phyloP scores from a whole-genome alignment of 306 rosid species.

The Myrica gale region DNA sequence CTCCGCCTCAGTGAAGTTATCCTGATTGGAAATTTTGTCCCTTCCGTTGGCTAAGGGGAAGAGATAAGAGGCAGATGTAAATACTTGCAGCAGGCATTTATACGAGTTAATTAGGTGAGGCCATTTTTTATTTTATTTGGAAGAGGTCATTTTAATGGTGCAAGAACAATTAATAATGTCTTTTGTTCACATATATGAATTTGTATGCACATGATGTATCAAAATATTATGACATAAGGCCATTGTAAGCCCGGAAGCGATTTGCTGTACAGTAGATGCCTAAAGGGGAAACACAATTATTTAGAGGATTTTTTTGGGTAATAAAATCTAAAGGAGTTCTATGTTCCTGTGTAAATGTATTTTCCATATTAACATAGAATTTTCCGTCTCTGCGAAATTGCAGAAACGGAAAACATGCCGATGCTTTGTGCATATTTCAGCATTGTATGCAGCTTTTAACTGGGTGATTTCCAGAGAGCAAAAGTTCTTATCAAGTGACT shows the following conservation, averaged over 20 bases:
- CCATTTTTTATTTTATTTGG: constrained; percentile 14
- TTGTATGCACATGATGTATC: constrained; percentile 21
- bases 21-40: constrained; percentile 12
- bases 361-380: not conserved
- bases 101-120: constrained; percentile 23
- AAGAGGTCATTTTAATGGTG: constrained; percentile 24
- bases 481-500: not conserved
- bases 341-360: not conserved
- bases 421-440: not conserved
- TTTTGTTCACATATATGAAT: constrained; percentile 17
- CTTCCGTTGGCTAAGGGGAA: constrained; percentile 26
- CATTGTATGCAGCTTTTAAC: not conserved
- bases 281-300: constrained; percentile 15
- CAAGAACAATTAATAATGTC: constrained; percentile 1
- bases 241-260: constrained; percentile 4
- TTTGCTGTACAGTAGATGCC: constrained; percentile 6
- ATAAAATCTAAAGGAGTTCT: not conserved
- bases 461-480: not conserved
- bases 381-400: not conserved
- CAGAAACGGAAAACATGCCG: not conserved
- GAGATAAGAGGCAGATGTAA: constrained; percentile 14
- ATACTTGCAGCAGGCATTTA: constrained; percentile 26
- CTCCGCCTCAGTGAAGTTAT: constrained; percentile 21
- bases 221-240: constrained; percentile 4
- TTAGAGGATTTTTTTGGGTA: not conserved